Evolutionary conservation across 176 grass and related monocot genomes (phyloP), one percentile per base, ranked within the genome.

Genomic region (Tillandsia leiboldiana): DNA sequence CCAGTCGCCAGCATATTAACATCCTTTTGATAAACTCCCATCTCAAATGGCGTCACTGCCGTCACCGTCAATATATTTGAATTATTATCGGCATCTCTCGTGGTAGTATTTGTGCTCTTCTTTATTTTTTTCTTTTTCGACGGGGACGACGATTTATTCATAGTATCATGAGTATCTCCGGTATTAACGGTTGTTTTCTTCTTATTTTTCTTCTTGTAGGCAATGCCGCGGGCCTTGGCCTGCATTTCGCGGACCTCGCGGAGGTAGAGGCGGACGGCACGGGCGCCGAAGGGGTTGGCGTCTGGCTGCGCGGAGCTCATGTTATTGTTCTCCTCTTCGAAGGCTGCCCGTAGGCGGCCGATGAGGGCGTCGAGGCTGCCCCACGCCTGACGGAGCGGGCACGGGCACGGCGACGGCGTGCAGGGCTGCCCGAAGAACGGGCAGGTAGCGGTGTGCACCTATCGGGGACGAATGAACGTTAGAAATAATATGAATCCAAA

Each of bases 331-430:
- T 42, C 33, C 65, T 85, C 82, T 33, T 91, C 75, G 33, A 81
- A 85, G 10, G 88, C 85, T 2, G 88, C 88, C 12, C 82, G 78
- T 23, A 91, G 88, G 1, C 85, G 78, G 10, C 88, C 77, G 42
- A 71, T 71, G 42, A 96, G 87, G 0, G 91, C 87, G 85, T 96
- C 91, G 54, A 96, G 84, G 70, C 87, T 90, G 54, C 91, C 91
- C 91, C 91, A 96, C 15, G 91, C 91, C 76, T 96, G 91, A 4
- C 87, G 81, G 49, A 96, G 88, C n/a, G 87, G 91, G 76, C 91
- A 96, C 6, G 91, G 91, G 64, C 91, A 96, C 1, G 91, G 84
- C 23, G 84, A 80, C 47, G 91, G 84, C n/a, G 84, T 87, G 70
- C 71, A 80, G 0, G 91, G 81, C 73, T 87, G 83, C 13, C 91